phyloP scores from a whole-genome alignment of 2,329 filamentous ascomycete genomes.

The Trichoderma sp. region DNA sequence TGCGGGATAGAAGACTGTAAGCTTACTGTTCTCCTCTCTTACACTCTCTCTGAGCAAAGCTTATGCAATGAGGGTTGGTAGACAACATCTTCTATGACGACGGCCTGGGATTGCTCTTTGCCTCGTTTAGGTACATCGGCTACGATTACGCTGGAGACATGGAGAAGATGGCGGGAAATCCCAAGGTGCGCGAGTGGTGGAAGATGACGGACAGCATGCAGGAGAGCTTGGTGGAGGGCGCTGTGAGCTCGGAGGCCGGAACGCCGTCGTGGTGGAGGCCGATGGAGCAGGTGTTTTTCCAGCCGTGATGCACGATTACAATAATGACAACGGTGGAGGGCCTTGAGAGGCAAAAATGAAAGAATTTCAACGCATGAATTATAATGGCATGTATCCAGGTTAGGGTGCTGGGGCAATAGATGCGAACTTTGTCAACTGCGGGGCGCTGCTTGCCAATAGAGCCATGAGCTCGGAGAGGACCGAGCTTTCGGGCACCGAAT shows the following conservation, averaged over 20 bases:
- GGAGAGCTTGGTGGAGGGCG: conserved; percentile 64
- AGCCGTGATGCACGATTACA: conserved; percentile 44
- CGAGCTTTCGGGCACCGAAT: not conserved
- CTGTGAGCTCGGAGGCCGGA: conserved; percentile 61
- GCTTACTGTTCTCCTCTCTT: conserved; percentile 31
- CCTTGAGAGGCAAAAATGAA: not conserved
- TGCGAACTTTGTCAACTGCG: not conserved
- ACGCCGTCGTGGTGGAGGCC: conserved; percentile 70
- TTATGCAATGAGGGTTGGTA: conserved; percentile 39
- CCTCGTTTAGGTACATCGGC: conserved; percentile 78
- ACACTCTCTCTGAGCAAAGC: not conserved
- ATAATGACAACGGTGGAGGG: too few species aligned
- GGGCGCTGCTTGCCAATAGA: not conserved
- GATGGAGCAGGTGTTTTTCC: conserved; percentile 71
- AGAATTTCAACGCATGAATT: not conserved
- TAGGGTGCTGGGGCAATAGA: not conserved
- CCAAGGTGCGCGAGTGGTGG: conserved; percentile 79
- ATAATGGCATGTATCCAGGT: not conserved
- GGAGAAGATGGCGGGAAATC: conserved; percentile 73
- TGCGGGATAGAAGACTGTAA: conserved; percentile 75
- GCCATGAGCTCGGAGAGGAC: not conserved
- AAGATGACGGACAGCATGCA: conserved; percentile 78
- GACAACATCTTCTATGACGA: conserved; percentile 76
- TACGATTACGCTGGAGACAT: conserved; percentile 74
- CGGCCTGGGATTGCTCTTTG: conserved; percentile 66